These are phyloP conservation scores for Penicillium sclerotigenum DNA, from an alignment of 2,329 filamentous ascomycete genomes.

Conservation along the genomic window DNA sequence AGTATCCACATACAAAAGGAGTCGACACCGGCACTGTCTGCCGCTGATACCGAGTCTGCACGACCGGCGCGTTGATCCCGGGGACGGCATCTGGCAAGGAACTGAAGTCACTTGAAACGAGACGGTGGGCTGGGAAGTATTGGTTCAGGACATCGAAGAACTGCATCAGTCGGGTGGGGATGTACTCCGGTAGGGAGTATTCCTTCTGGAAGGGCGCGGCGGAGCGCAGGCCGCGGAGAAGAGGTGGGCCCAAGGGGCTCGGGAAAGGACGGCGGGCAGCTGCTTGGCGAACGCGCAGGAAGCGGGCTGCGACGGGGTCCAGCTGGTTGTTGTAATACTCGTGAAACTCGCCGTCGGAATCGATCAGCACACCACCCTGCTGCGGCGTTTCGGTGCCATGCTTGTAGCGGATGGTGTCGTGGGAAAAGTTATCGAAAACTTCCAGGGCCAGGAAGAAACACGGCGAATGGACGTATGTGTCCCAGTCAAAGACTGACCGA, in stretches of 20 bases:
- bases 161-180: constrained; percentile 90
- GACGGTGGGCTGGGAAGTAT: constrained; percentile 84
- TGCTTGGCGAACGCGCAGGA: constrained; percentile 77
- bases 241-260: constrained; percentile 45
- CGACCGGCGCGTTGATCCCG: constrained; percentile 88
- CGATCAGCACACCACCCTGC: constrained; percentile 85
- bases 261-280: constrained; percentile 52
- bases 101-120: constrained; percentile 89
- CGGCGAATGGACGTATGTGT: constrained; percentile 78
- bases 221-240: constrained; percentile 61
- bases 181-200: constrained; percentile 81
- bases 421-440: constrained; percentile 97
- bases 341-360: constrained; percentile 81
- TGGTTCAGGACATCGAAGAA: constrained; percentile 89
- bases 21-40: constrained; percentile 86
- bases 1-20: constrained; percentile 66
- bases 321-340: constrained; percentile 83
- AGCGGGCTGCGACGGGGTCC: constrained; percentile 78
- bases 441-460: constrained; percentile 98
- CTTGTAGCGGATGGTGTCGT: constrained; percentile 92
- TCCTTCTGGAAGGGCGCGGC: constrained; percentile 70
- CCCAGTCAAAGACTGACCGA: constrained; percentile 91
- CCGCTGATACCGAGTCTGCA: constrained; percentile 88
- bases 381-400: constrained; percentile 73
- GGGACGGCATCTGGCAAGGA: constrained; percentile 75